phyloP scores from a whole-genome alignment of 768 basidiomycete genomes.

The Inosperma sp. region DNA sequence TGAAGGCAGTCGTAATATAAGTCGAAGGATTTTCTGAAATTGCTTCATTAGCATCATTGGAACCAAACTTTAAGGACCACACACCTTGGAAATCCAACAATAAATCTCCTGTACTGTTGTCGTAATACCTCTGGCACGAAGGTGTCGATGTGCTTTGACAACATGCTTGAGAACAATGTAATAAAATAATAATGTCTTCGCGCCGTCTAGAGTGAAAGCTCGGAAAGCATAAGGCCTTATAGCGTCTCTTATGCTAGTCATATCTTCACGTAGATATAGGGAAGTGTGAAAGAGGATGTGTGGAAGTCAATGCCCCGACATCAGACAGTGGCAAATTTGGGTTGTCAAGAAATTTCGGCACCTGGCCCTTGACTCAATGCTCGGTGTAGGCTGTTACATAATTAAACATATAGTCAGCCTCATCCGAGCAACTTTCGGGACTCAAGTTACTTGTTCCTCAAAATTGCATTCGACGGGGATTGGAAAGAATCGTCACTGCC shows the following conservation, averaged over 20 bases:
- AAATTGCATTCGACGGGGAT: too few relatives aligned
- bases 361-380: too few relatives aligned
- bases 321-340: too few relatives aligned
- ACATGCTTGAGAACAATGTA: constrained; percentile 52
- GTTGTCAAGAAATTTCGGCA: neutral
- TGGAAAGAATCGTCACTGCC: too few relatives aligned
- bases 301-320: too few relatives aligned
- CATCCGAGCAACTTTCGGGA: too few relatives aligned
- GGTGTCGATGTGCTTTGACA: constrained; percentile 54
- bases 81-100: constrained; percentile 47
- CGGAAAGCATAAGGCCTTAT: constrained; percentile 16
- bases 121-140: constrained; percentile 57
- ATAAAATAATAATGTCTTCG: constrained; percentile 54
- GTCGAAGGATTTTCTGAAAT: constrained; percentile 51
- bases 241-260: constrained; percentile 14
- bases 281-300: too few relatives aligned
- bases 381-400: too few relatives aligned
- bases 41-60: neutral
- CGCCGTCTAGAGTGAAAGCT: constrained; percentile 37
- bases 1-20: constrained; percentile 59
- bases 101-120: constrained; percentile 50
- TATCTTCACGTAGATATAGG: too few relatives aligned
- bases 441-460: too few relatives aligned
- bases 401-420: too few relatives aligned
- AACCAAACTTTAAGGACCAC: constrained; percentile 12